A percentile compares a stretch with the other conserved stretches of the same genome.
phyloP scores from a whole-genome alignment of 768 basidiomycete genomes.

The Pholiota conissans region DNA sequence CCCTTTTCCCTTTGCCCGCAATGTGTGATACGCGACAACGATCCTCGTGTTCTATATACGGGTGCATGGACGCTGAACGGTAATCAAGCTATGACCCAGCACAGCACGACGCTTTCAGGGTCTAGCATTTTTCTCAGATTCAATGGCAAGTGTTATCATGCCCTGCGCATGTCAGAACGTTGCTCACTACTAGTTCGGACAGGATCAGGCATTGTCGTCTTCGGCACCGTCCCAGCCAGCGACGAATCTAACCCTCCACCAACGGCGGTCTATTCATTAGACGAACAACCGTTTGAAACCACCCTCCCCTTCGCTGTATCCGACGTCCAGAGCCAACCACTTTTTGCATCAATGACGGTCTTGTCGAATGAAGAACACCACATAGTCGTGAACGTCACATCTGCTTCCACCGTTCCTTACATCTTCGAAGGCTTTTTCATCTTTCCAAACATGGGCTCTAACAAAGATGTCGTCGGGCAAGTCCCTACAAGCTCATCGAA shows the following conservation, averaged over 20 bases:
- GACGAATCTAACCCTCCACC: conserved; percentile 35
- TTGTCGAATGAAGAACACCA: conserved; percentile 30
- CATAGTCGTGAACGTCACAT: conserved; percentile 38
- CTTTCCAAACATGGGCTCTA: conserved; percentile 19
- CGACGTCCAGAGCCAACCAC: conserved; percentile 38
- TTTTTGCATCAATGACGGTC: conserved; percentile 33
- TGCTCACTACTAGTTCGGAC: neutral
- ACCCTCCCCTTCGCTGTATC: conserved; percentile 34
- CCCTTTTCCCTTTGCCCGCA: conserved; percentile 8
- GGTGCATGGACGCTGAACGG: conserved; percentile 36
- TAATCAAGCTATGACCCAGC: conserved; percentile 30
- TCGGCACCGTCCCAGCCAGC: conserved; percentile 44
- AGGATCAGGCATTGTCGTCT: conserved; percentile 49
- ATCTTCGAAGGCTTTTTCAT: conserved; percentile 41
- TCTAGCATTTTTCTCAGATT: conserved; percentile 35
- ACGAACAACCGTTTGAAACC: conserved; percentile 31
- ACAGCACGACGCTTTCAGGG: conserved; percentile 32
- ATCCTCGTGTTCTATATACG: conserved; percentile 33
- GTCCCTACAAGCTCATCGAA: neutral
- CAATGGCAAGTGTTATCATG: conserved; percentile 41
- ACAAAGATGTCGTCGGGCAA: conserved; percentile 15
- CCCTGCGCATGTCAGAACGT: neutral
- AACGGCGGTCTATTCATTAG: conserved; percentile 39
- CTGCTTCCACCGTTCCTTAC: conserved; percentile 32
- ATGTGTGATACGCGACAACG: conserved; percentile 33